These are phyloP conservation scores for Parasarocladium wereldwijsianum DNA, from an alignment of 2,329 filamentous ascomycete species.

Conservation along the genomic window DNA sequence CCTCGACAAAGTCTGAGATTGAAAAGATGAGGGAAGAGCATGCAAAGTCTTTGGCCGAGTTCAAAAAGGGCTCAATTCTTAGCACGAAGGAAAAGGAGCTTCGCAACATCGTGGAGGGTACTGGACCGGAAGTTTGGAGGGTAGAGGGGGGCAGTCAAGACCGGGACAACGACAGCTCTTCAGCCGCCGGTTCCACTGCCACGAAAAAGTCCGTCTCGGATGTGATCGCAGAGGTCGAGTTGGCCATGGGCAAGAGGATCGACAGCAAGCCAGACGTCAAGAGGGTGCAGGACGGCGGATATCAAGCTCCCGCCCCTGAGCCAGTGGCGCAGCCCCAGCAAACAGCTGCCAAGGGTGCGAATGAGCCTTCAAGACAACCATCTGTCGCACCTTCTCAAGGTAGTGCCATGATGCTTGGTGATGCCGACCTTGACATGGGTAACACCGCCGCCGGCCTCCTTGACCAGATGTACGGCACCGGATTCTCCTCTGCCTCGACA, in stretches of 20 bases:
- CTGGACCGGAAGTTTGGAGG: slow-evolving; percentile 46
- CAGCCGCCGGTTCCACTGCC: slow-evolving; percentile 18
- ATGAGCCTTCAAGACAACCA: slow-evolving; percentile 32
- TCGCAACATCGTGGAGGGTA: slow-evolving; percentile 46
- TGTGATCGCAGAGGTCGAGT: slow-evolving; percentile 62
- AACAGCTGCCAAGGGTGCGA: not conserved
- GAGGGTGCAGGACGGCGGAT: slow-evolving; percentile 66
- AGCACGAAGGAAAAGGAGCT: slow-evolving; percentile 65
- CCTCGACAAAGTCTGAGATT: slow-evolving; percentile 65
- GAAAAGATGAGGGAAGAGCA: slow-evolving; percentile 73
- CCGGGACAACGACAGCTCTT: slow-evolving; percentile 23
- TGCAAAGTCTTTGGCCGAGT: slow-evolving; percentile 56
- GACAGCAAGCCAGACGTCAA: slow-evolving; percentile 48
- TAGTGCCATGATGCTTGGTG: slow-evolving; percentile 40
- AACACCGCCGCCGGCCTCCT: slow-evolving; percentile 49
- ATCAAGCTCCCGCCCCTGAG: slow-evolving; percentile 44
- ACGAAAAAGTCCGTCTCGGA: slow-evolving; percentile 49
- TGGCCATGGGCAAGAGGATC: slow-evolving; percentile 51
- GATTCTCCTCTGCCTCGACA: slow-evolving; percentile 43
- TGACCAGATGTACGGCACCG: slow-evolving; percentile 54
- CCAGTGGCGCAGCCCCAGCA: slow-evolving; percentile 16
- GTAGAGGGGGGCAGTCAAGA: slow-evolving; percentile 44
- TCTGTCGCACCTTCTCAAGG: slow-evolving; percentile 41
- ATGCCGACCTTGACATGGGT: slow-evolving; percentile 50
- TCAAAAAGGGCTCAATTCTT: slow-evolving; percentile 56